phyloP scores from a whole-genome alignment of 768 basidiomycete genomes.

The Naganishia vaughanmartiniae region DNA sequence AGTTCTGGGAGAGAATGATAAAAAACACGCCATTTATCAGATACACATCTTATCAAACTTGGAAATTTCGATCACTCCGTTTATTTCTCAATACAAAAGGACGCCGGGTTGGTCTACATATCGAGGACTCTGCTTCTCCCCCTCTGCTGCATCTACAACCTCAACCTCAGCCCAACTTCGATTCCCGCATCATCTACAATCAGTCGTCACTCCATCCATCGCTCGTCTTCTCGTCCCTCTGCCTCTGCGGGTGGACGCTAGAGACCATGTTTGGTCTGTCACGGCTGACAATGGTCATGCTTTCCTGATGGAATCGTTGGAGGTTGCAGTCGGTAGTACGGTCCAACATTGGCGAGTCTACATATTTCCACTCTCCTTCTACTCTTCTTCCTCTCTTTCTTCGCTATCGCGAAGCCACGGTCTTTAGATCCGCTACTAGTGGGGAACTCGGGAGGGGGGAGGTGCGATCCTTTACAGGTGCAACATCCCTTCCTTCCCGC shows the following conservation, averaged over 20 bases:
- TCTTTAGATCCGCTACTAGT: conserved; percentile 36
- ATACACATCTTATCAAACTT: not conserved
- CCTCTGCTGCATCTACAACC: not conserved
- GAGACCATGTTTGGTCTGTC: conserved; percentile 7
- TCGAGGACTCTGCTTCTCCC: not conserved
- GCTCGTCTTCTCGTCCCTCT: not conserved
- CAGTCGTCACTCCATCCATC: conserved; percentile 12
- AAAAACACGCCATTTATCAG: not conserved
- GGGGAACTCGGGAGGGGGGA: not conserved
- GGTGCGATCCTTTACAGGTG: not conserved
- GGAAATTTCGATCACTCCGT: not conserved
- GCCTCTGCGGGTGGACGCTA: not conserved
- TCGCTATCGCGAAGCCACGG: conserved; percentile 27
- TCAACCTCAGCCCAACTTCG: not conserved
- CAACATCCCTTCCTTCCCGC: not conserved
- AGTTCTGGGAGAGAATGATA: not conserved
- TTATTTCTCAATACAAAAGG: not conserved
- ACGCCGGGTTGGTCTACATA: not conserved
- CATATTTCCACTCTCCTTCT: not conserved
- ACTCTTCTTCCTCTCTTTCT: not conserved
- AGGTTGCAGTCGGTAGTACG: not conserved
- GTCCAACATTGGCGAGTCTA: not conserved
- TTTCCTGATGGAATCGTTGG: not conserved
- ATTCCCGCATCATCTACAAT: not conserved
- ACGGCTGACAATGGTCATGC: not conserved